Percentiles rank a stretch among this genome's conserved stretches.
Evolutionary conservation across 441 rosid species (phyloP).

Genomic region (Kokia cookei): DNA sequence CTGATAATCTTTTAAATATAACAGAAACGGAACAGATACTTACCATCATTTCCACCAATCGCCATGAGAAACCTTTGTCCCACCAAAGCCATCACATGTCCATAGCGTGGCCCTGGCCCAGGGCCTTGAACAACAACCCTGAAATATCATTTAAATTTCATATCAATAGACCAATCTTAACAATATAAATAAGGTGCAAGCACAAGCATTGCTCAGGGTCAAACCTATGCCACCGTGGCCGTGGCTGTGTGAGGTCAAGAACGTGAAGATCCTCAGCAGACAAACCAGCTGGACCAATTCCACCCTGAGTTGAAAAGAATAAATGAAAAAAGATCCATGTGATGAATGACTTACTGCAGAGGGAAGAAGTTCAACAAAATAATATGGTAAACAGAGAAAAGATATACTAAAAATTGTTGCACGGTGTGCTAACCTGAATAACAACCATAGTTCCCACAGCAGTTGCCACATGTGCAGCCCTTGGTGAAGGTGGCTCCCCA

Average conservation of each 20-base stretch:
- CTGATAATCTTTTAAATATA: not conserved
- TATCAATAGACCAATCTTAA: conserved; percentile 9
- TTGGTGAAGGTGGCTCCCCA: conserved; percentile 97
- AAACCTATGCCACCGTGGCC: conserved; percentile 96
- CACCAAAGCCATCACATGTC: conserved; percentile 99
- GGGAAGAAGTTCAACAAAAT: not conserved
- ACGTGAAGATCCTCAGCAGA: conserved; percentile 99
- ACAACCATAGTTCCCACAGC: conserved; percentile 99
- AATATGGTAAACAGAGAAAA: not conserved
- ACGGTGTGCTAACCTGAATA: conserved; percentile 61
- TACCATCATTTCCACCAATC: conserved; percentile 93
- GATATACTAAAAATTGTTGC: not conserved
- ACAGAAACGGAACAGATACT: conserved; percentile 15
- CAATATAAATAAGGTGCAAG: conserved; percentile 2
- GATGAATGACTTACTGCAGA: conserved; percentile 10
- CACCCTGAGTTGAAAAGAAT: conserved; percentile 56
- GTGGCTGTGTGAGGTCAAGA: conserved; percentile 91
- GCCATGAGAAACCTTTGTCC: conserved; percentile 97
- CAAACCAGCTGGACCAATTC: conserved; percentile 98
- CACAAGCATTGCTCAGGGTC: conserved; percentile 2
- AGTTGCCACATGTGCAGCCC: conserved; percentile 99
- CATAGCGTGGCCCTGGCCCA: conserved; percentile 99
- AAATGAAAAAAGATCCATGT: conserved; percentile 3
- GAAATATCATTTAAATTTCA: conserved; percentile 19
- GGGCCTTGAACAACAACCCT: conserved; percentile 99